These are phyloP conservation scores for Colletotrichum theobromicola DNA, from an alignment of 2,329 filamentous ascomycete species.

Conservation along the genomic window DNA sequence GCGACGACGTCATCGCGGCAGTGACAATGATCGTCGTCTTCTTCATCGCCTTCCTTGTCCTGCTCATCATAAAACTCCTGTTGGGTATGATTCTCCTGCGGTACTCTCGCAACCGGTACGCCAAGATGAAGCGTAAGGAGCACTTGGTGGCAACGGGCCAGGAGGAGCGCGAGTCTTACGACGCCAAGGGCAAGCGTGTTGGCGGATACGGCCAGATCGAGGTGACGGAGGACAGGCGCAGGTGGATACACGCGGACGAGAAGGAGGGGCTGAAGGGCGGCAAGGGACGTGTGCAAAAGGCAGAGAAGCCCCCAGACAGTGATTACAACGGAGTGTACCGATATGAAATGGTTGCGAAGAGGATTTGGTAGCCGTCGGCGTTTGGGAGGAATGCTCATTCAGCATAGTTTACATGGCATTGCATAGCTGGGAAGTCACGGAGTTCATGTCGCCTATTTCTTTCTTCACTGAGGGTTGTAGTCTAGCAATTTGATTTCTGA, in stretches of 20 bases:
- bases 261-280: constrained; percentile 69
- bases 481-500: not conserved
- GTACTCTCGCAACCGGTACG: constrained; percentile 80
- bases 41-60: constrained; percentile 81
- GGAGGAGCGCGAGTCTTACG: constrained; percentile 59
- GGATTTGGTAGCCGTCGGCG: constrained; percentile 76
- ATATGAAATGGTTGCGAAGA: constrained; percentile 95
- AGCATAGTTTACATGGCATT: not conserved
- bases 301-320: constrained; percentile 47
- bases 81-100: constrained; percentile 87
- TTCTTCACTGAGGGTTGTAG: not conserved
- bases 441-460: not conserved
- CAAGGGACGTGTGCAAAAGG: constrained; percentile 59
- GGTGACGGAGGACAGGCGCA: constrained; percentile 83
- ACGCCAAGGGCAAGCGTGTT: constrained; percentile 75
- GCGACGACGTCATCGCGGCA: constrained; percentile 77
- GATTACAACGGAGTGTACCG: constrained; percentile 72
- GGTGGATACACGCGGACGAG: constrained; percentile 89
- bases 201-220: constrained; percentile 88
- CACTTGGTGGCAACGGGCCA: constrained; percentile 50
- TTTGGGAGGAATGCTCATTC: not conserved
- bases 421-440: not conserved
- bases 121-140: constrained; percentile 77
- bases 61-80: constrained; percentile 84
- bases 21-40: constrained; percentile 87